Evolutionary conservation across 495 filamentous ascomycete species (phyloP), one percentile per base, ranked within the genome.

Genomic region (Penicillium mononematosum): DNA sequence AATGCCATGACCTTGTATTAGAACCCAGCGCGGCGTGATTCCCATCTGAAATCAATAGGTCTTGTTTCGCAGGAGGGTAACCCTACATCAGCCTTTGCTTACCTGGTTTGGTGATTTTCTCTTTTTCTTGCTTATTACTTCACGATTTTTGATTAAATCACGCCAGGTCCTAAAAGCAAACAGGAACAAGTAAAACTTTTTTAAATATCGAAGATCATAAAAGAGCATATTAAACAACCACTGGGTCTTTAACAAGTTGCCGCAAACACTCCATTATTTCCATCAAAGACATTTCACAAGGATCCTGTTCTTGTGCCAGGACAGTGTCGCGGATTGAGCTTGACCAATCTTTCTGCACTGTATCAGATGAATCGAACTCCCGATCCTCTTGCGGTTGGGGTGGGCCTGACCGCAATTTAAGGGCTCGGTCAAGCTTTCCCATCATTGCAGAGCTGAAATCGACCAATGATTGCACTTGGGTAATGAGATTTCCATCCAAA

Each of bases 201-300:
- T 39, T 17, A 0, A n/a, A 39, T 17, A 39, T 2, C n/a, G 36
- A 39, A n/a, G 7, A 9, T 7, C 43, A 6, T 63, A 2, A 45
- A 24, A 29, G 0, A 29, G 0, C 14, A 27, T 47, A 14, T 65
- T 36, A 68, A 24, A 31, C 7, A 25, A 12, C 11, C 11, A 22
- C 32, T n/a, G 46, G 25, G 1, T 59, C 60, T 31, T 56, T 54
- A 7, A 62, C 43, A 27, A 68, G 56, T 8, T 59, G 56, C 7
- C 56, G 16, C 22, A 68, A 45, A 17, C 56, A 58, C 1, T 34
- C 48, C 56, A 69, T 64, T 8, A 57, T 47, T n/a, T 69, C 58
- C 34, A 53, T 58, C 55, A 69, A 45, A 4, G 58, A 12, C 14
- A 58, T 58, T 4, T 54, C 54, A 20, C 47, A 38, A 1, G 29